Percentiles rank a stretch among this genome's conserved stretches.
These are phyloP conservation scores for Candida silvicultrix DNA, from an alignment of 805 yeast genomes.

Conservation along the genomic window DNA sequence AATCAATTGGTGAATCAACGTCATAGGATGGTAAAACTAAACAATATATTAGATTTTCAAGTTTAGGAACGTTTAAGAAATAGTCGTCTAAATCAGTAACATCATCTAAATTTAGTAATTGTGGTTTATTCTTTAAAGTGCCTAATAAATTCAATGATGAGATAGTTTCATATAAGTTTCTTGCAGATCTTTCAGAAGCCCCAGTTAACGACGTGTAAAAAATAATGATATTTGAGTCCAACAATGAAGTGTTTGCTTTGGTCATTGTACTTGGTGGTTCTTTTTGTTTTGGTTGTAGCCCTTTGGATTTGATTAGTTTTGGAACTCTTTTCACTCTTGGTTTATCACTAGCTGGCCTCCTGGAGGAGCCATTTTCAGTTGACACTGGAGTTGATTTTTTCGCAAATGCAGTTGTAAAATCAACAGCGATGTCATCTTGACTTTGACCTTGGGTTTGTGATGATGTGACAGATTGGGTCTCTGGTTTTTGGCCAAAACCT, in stretches of 20 bases:
- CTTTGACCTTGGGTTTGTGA: background rate
- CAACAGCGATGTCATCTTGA: slow-evolving; percentile 25
- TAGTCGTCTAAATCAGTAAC: slow-evolving; percentile 79
- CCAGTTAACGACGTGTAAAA: slow-evolving; percentile 88
- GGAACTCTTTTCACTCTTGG: slow-evolving; percentile 30
- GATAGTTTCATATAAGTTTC: slow-evolving; percentile 36
- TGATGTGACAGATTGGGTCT: background rate
- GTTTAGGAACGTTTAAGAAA: slow-evolving; percentile 58
- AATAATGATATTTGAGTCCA: slow-evolving; percentile 54
- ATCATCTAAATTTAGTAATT: slow-evolving; percentile 67
- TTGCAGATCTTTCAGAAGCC: slow-evolving; percentile 66
- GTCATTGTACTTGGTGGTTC: slow-evolving; percentile 27
- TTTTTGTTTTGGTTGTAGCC: slow-evolving; percentile 19
- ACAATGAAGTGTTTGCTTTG: slow-evolving; percentile 34
- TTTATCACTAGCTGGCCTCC: slow-evolving; percentile 2
- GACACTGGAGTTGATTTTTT: slow-evolving; percentile 8
- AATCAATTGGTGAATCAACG: slow-evolving; percentile 88
- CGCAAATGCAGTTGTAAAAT: slow-evolving; percentile 33
- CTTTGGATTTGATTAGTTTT: slow-evolving; percentile 34
- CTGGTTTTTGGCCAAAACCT: slow-evolving; percentile 10
- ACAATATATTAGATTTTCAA: slow-evolving; percentile 50
- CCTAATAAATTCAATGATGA: slow-evolving; percentile 5
- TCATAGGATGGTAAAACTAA: slow-evolving; percentile 86
- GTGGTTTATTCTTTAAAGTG: slow-evolving; percentile 36
- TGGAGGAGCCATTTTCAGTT: slow-evolving; percentile 2